Percentiles rank a stretch among this genome's conserved stretches.
phyloP scores from a whole-genome alignment of 768 basidiomycete genomes.

The Russula vinacea region DNA sequence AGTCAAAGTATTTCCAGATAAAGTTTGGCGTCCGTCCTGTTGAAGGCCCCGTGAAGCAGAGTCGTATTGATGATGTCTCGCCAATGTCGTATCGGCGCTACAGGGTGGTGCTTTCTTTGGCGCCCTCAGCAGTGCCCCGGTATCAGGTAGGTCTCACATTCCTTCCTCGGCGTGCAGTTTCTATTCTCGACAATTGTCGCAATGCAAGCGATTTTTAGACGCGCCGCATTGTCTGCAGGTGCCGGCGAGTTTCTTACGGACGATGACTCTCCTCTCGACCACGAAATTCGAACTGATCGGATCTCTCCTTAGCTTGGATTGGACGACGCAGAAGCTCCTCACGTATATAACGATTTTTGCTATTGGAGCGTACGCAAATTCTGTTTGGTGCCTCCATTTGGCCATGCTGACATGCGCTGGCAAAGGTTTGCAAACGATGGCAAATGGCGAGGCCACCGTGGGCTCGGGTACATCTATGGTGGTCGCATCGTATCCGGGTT shows the following conservation, averaged over 20 bases:
- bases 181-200: neutral
- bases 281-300: neutral
- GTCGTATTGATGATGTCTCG: slow-evolving; percentile 52
- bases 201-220: neutral
- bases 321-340: slow-evolving; percentile 66
- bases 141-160: slow-evolving; percentile 51
- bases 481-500: slow-evolving; percentile 79
- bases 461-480: slow-evolving; percentile 68
- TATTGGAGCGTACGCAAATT: slow-evolving; percentile 64
- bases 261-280: neutral
- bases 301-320: slow-evolving; percentile 48
- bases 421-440: slow-evolving; percentile 69
- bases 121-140: slow-evolving; percentile 66
- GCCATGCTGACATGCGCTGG: neutral
- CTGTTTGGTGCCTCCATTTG: neutral
- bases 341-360: slow-evolving; percentile 60
- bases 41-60: slow-evolving; percentile 43
- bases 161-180: neutral
- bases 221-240: neutral
- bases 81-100: slow-evolving; percentile 83
- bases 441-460: slow-evolving; percentile 52
- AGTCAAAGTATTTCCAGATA: slow-evolving; percentile 54
- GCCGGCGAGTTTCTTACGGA: neutral
- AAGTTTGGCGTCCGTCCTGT: slow-evolving; percentile 57
- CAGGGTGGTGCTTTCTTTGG: slow-evolving; percentile 90